Percentiles rank a stretch among this genome's conserved stretches.
Evolutionary conservation across 495 filamentous ascomycete genomes (phyloP).

Genomic region (Penicillium parvum): DNA sequence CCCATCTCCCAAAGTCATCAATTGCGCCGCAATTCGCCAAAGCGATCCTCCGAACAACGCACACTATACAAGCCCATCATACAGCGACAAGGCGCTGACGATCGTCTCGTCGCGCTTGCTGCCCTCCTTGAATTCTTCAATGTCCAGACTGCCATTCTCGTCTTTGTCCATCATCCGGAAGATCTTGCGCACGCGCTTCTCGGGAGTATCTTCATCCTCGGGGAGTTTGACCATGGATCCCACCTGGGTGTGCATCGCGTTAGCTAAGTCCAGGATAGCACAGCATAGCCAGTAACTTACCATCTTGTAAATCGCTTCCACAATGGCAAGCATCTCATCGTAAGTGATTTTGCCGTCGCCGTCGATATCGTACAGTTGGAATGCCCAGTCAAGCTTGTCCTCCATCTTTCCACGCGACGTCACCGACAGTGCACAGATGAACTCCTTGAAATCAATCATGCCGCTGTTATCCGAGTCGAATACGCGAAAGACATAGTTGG

Average conservation of each 20-base stretch:
- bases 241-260: slow-evolving; percentile 58
- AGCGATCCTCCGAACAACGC: slow-evolving; percentile 3
- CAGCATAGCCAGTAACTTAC: slow-evolving; percentile 42
- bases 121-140: slow-evolving; percentile 98
- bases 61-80: slow-evolving; percentile 83
- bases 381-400: slow-evolving; percentile 99
- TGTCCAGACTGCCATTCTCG: slow-evolving; percentile 88
- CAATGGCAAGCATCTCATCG: slow-evolving; percentile 97
- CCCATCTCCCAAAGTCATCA: slow-evolving; percentile 1
- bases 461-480: slow-evolving; percentile 97
- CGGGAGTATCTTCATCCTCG: slow-evolving; percentile 96
- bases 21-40: slow-evolving; percentile 31
- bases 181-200: slow-evolving; percentile 97
- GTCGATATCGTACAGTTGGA: slow-evolving; percentile 99
- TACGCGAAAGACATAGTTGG: slow-evolving; percentile 98
- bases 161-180: slow-evolving; percentile 99
- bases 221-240: slow-evolving; percentile 99
- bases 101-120: slow-evolving; percentile 99
- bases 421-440: slow-evolving; percentile 96
- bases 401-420: slow-evolving; percentile 98
- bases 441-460: slow-evolving; percentile 98
- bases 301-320: slow-evolving; percentile 99
- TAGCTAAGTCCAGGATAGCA: background rate
- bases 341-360: slow-evolving; percentile 98
- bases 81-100: slow-evolving; percentile 91